These are phyloP conservation scores for Bruguiera hainesii DNA, from an alignment of 441 rosid genomes.

Conservation along the genomic window DNA sequence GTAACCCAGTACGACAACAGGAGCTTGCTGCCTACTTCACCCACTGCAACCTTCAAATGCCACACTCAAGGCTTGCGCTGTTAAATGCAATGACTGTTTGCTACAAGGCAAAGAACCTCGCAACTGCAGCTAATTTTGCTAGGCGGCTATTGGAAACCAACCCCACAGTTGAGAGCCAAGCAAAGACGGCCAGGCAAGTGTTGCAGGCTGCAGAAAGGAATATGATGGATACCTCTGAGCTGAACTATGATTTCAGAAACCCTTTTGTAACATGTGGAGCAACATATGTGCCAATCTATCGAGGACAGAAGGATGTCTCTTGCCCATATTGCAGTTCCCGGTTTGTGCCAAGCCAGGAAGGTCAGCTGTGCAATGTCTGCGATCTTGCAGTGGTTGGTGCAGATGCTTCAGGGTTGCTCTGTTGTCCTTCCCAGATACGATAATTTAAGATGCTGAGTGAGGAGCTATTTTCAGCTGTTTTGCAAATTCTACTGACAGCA, in stretches of 20 bases:
- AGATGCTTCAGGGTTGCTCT: conserved; percentile 40
- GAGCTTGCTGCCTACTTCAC: conserved; percentile 87
- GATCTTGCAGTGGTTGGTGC: conserved; percentile 74
- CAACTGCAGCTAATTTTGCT: conserved; percentile 65
- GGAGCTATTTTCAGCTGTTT: conserved; percentile 2
- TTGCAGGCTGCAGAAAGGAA: conserved; percentile 67
- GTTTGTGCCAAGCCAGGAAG: conserved; percentile 64
- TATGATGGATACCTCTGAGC: conserved; percentile 44
- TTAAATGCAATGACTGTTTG: conserved; percentile 55
- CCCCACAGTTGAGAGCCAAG: conserved; percentile 56
- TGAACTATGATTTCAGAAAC: conserved; percentile 69
- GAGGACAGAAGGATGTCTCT: conserved; percentile 69
- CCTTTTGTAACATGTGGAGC: conserved; percentile 74
- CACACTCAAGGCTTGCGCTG: conserved; percentile 60
- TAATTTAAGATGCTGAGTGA: conserved; percentile 26
- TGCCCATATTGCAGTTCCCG: conserved; percentile 71
- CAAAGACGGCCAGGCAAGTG: conserved; percentile 58
- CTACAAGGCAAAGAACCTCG: conserved; percentile 56
- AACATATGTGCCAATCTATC: conserved; percentile 68
- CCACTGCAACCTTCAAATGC: conserved; percentile 61
- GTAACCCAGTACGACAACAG: conserved; percentile 51
- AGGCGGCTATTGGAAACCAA: conserved; percentile 55
- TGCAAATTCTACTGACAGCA: conserved; percentile 2
- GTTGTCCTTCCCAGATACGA: conserved; percentile 64
- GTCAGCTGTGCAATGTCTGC: conserved; percentile 60